These are phyloP conservation scores for Ceratorhiza oryzae-sativae DNA, from an alignment of 1,284 basidiomycete species.

Conservation along the genomic window DNA sequence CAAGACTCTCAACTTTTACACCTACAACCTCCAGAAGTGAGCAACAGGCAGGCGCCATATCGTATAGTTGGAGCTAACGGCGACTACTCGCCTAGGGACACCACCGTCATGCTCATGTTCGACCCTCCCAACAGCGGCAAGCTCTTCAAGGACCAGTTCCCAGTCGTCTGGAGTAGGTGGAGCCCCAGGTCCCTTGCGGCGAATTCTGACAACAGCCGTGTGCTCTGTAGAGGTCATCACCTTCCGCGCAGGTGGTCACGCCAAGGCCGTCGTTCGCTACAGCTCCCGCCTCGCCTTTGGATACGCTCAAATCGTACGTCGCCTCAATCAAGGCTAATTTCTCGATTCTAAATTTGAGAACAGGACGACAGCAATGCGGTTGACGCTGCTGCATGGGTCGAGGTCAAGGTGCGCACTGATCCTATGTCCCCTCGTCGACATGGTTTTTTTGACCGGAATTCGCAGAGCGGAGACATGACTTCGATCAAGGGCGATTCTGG, in stretches of 20 bases:
- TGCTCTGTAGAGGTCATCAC: conserved; percentile 4
- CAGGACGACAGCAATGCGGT: conserved; percentile 7
- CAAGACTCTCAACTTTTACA: too few species aligned
- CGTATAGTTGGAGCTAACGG: too few species aligned
- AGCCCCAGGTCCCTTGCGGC: too few species aligned
- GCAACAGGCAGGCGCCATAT: too few species aligned
- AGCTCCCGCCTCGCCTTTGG: not conserved
- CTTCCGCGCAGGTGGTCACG: not conserved
- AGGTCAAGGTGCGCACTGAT: not conserved
- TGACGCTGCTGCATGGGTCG: conserved; percentile 17
- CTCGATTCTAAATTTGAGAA: not conserved
- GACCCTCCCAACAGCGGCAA: conserved; percentile 8
- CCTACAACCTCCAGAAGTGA: conserved; percentile 18
- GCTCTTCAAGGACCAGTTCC: conserved; percentile 21
- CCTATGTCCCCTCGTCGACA: too few species aligned
- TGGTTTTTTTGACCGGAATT: not conserved
- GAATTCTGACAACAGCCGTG: not conserved
- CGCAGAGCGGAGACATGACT: conserved; percentile 28
- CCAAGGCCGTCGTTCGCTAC: not conserved
- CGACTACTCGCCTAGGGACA: too few species aligned
- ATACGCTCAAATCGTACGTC: not conserved
- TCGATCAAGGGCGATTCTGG: not conserved
- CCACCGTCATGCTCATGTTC: conserved; percentile 32
- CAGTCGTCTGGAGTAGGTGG: conserved; percentile 29
- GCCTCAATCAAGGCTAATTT: not conserved